Percentiles rank a stretch among this genome's conserved stretches.
Conservation (phyloP, 352 stramenopile species). For the Globisporangium orthogonon region DNA sequence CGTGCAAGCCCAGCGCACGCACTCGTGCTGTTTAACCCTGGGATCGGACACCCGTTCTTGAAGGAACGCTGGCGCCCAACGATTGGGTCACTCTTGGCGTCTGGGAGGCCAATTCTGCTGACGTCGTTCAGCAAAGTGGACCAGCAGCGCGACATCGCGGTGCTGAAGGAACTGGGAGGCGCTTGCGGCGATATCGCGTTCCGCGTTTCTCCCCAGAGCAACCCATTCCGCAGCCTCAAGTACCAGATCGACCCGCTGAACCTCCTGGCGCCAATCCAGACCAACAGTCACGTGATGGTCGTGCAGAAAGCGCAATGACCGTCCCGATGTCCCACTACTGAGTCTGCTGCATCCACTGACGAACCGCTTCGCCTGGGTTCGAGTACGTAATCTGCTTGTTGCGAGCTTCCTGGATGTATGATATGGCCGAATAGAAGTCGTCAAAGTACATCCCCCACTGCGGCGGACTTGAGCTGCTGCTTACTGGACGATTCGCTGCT, state of each 20-base stretch:
- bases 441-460: conserved; percentile 43
- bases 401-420: conserved; percentile 42
- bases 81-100: conserved; percentile 34
- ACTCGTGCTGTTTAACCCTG: conserved; percentile 72
- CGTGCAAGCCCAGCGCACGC: conserved; percentile 25
- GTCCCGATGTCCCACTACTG: conserved; percentile 20
- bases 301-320: conserved; percentile 18
- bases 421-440: conserved; percentile 69
- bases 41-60: conserved; percentile 49
- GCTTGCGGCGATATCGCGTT: conserved; percentile 20
- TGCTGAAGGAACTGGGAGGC: conserved; percentile 26
- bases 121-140: conserved; percentile 61
- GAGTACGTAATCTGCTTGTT: conserved; percentile 24
- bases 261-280: conserved; percentile 33
- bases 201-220: conserved; percentile 28
- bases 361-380: conserved; percentile 49
- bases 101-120: conserved; percentile 41
- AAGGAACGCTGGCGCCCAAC: conserved; percentile 45
- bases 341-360: conserved; percentile 70
- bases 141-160: conserved; percentile 47
- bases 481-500: neutral
- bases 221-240: conserved; percentile 61
- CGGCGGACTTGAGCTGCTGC: neutral
- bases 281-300: conserved; percentile 48
- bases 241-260: conserved; percentile 40